phyloP scores from a whole-genome alignment of 78 protist species.

The Emiliania huxleyi region DNA sequence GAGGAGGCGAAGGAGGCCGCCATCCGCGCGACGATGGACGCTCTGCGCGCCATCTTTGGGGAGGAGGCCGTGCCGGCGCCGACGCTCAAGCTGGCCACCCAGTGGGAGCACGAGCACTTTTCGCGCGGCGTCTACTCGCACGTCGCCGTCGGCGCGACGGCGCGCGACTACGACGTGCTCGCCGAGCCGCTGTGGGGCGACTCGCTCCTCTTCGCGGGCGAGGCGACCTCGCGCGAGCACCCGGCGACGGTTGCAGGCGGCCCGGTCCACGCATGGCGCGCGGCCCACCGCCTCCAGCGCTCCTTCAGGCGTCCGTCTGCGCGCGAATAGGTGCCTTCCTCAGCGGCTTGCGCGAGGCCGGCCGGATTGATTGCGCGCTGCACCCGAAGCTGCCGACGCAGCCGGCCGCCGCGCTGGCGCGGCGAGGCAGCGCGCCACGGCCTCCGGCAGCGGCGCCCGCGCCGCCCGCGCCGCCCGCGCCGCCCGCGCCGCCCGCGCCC shows the following conservation, averaged over 20 bases:
- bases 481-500: neutral
- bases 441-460: neutral
- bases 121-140: conserved; percentile 19
- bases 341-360: conserved; percentile 20
- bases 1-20: neutral
- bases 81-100: neutral
- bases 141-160: neutral
- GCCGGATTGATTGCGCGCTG: neutral
- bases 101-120: conserved; percentile 25
- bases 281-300: too few species aligned
- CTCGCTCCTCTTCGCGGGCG: conserved; percentile 7
- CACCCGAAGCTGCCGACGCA: too few species aligned
- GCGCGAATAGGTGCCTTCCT: too few species aligned
- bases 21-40: neutral
- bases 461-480: neutral
- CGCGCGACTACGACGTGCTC: neutral
- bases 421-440: neutral
- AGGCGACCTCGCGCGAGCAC: neutral
- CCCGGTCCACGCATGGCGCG: too few species aligned
- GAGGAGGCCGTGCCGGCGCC: neutral
- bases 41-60: neutral
- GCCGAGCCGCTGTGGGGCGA: neutral
- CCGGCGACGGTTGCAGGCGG: conserved; percentile 39
- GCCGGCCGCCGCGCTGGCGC: too few species aligned
- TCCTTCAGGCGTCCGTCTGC: too few species aligned